Percentiles rank a stretch among this genome's conserved stretches.
Evolutionary conservation across 768 basidiomycete species (phyloP).

Genomic region (Amanita phalloides): DNA sequence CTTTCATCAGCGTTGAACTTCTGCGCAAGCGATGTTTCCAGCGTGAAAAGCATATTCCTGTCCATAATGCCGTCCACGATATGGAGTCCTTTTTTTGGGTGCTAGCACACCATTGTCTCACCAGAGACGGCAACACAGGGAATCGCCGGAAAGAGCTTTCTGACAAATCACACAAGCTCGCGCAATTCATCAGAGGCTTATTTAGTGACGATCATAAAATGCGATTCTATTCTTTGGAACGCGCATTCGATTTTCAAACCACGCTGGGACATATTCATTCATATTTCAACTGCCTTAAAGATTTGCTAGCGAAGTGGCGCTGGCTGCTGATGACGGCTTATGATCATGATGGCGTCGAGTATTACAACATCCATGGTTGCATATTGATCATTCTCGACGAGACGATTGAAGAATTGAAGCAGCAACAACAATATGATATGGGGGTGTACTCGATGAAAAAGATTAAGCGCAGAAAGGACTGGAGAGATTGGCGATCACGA

Average conservation of each 20-base stretch:
- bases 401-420: background rate
- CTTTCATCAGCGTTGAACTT: background rate
- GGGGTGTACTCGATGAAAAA: too few species aligned
- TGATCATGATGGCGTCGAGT: background rate
- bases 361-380: background rate
- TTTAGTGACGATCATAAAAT: background rate
- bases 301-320: background rate
- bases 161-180: background rate
- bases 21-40: background rate
- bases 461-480: too few species aligned
- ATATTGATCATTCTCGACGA: background rate
- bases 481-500: too few species aligned
- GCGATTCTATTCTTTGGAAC: too few species aligned
- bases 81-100: constrained; percentile 15
- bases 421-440: background rate
- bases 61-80: constrained; percentile 10
- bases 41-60: too few species aligned
- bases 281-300: background rate
- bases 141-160: too few species aligned
- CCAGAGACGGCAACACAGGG: constrained; percentile 9
- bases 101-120: constrained; percentile 10
- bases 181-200: background rate
- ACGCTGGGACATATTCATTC: background rate
- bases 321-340: background rate
- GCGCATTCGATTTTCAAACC: background rate